Percentiles rank a stretch among this genome's conserved stretches.
phyloP scores from a whole-genome alignment of 129 eudicot genomes.

The Daucus carota region DNA sequence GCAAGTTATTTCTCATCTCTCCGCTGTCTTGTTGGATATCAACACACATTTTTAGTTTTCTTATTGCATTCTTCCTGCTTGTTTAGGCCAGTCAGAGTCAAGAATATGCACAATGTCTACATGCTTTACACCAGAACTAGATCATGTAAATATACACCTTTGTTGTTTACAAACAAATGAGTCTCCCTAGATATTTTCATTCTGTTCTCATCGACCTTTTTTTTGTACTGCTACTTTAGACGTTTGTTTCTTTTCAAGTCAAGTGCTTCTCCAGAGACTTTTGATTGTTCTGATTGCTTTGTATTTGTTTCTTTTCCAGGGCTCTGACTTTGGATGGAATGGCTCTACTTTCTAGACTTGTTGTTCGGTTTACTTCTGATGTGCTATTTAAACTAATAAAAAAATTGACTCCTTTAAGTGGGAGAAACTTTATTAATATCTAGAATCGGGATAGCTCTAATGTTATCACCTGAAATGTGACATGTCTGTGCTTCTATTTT shows the following conservation, averaged over 20 bases:
- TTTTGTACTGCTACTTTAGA: background rate
- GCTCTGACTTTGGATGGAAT: conserved; percentile 78
- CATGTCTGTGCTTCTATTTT: background rate
- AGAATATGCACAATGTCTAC: conserved; percentile 95
- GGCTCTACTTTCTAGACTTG: conserved; percentile 55
- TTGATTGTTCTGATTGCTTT: background rate
- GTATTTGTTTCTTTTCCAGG: conserved; percentile 32
- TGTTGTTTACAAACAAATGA: conserved; percentile 20
- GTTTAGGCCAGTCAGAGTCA: conserved; percentile 85
- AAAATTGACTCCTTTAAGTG: background rate
- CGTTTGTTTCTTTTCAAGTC: background rate
- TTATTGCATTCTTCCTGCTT: conserved; percentile 66
- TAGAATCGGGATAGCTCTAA: background rate
- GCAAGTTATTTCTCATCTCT: conserved; percentile 27
- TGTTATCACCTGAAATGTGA: background rate
- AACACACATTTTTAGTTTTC: conserved; percentile 30
- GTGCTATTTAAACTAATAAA: background rate
- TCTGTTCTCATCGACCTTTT: background rate
- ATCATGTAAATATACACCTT: conserved; percentile 66
- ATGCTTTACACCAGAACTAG: conserved; percentile 97
- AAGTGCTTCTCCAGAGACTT: background rate
- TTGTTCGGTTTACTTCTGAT: background rate
- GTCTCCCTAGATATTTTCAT: background rate
- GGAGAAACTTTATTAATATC: background rate
- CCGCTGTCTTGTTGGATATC: conserved; percentile 3